Conservation (phyloP, 2,329 filamentous ascomycete genomes). For the Emmonsia crescens region DNA sequence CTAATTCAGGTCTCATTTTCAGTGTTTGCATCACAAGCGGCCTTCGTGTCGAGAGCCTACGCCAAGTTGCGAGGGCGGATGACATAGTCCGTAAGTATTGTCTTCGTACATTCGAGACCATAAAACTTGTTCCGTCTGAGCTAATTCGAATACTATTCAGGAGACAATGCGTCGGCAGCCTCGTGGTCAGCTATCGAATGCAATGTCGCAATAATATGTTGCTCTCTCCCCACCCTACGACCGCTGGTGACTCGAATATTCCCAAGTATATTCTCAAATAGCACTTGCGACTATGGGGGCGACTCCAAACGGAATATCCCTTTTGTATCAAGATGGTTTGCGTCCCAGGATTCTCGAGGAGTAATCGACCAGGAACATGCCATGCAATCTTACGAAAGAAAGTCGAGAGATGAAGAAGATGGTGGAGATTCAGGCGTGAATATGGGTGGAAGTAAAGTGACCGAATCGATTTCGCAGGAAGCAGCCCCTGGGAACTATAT, state of each 20-base stretch:
- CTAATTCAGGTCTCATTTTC: constrained; percentile 13
- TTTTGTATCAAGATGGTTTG: not conserved
- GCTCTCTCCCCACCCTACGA: constrained; percentile 23
- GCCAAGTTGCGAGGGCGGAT: constrained; percentile 19
- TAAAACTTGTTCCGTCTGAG: not conserved
- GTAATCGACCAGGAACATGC: not conserved
- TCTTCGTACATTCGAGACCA: not conserved
- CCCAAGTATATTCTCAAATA: not conserved
- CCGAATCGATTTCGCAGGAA: not conserved
- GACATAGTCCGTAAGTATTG: constrained; percentile 21
- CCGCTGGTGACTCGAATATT: constrained; percentile 2
- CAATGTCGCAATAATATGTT: constrained; percentile 33
- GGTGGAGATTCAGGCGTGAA: not conserved
- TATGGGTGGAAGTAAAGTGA: not conserved
- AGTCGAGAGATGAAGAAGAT: not conserved
- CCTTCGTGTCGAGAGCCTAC: constrained; percentile 22
- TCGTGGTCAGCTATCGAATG: constrained; percentile 35
- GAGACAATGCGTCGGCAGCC: constrained; percentile 29
- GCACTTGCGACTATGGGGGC: not conserved
- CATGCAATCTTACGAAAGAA: not conserved
- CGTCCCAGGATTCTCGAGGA: not conserved
- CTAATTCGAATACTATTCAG: constrained; percentile 11
- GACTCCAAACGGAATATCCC: not conserved
- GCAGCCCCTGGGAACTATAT: not conserved
- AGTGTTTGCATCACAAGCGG: constrained; percentile 33